These are phyloP conservation scores for Helicostylum pulchrum DNA, from an alignment of 192 early-diverging fungal genomes.

Conservation along the genomic window DNA sequence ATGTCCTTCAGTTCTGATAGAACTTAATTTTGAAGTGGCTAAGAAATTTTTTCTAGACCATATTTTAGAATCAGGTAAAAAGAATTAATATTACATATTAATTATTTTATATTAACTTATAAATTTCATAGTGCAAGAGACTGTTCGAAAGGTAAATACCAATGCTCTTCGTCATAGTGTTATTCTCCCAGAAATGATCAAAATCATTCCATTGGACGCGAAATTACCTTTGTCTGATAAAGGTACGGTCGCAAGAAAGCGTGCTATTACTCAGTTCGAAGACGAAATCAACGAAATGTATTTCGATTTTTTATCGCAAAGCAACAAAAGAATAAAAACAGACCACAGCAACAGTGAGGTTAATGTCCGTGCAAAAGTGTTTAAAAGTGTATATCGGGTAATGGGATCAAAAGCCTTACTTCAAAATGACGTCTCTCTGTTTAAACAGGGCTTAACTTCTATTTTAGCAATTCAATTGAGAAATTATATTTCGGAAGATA, in stretches of 20 bases:
- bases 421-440: constrained; percentile 12
- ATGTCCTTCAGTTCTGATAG: not conserved
- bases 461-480: constrained; percentile 19
- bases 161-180: constrained; percentile 15
- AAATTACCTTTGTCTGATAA: constrained; percentile 22
- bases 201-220: constrained; percentile 20
- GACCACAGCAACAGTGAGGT: no score
- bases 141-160: constrained; percentile 16
- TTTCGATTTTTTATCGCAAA: constrained; percentile 23
- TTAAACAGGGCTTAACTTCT: constrained; percentile 31
- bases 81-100: not conserved
- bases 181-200: constrained; percentile 20
- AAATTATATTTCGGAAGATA: constrained; percentile 11
- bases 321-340: no score
- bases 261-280: constrained; percentile 46
- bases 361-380: no score
- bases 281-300: constrained; percentile 53
- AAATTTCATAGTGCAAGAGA: not conserved
- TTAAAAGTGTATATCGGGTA: no score
- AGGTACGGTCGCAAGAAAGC: constrained; percentile 24
- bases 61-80: not conserved
- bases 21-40: not conserved
- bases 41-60: not conserved
- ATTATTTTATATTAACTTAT: not conserved
- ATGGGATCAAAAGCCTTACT: not conserved